A percentile compares a stretch with the other conserved stretches of the same genome.
Conservation (phyloP, 139 green algal species). For the Chlorella sorokiniana region DNA sequence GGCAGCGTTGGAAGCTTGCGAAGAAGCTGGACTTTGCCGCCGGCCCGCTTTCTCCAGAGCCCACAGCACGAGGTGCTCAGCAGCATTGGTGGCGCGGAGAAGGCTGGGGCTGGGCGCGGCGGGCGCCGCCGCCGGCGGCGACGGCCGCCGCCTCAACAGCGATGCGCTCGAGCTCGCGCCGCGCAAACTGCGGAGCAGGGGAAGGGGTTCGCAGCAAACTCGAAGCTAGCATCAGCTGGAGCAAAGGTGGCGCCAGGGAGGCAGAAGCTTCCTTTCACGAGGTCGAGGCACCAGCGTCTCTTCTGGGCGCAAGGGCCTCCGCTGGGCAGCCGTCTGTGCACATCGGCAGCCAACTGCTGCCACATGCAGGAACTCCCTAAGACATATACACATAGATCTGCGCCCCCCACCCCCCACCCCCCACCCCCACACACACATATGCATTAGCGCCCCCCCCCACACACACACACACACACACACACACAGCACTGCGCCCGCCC, state of each 20-base stretch:
- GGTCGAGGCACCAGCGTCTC: too few relatives aligned
- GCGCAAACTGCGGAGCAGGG: background rate
- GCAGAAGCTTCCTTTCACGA: background rate
- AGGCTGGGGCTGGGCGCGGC: constrained; percentile 1
- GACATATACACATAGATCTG: too few relatives aligned
- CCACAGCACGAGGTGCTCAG: constrained; percentile 22
- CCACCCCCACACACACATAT: too few relatives aligned
- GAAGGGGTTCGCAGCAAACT: background rate
- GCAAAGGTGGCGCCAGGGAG: background rate
- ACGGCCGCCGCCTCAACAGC: background rate
- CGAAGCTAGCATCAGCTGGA: background rate
- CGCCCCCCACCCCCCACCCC: too few relatives aligned
- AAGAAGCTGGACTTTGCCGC: background rate
- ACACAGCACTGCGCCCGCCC: background rate
- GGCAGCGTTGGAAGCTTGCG: background rate
- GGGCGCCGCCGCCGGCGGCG: background rate
- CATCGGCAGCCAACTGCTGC: too few relatives aligned
- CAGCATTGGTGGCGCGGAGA: constrained; percentile 25
- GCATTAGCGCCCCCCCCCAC: background rate
- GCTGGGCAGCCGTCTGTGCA: too few relatives aligned
- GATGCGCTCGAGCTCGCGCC: background rate
- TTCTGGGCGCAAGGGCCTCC: too few relatives aligned
- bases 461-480: too few relatives aligned
- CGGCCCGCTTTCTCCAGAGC: constrained; percentile 6
- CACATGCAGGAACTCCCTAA: too few relatives aligned